Evolutionary conservation across 2,329 filamentous ascomycete genomes (phyloP), one percentile per base, ranked within the genome.

Genomic region (Fusarium nematophilum): DNA sequence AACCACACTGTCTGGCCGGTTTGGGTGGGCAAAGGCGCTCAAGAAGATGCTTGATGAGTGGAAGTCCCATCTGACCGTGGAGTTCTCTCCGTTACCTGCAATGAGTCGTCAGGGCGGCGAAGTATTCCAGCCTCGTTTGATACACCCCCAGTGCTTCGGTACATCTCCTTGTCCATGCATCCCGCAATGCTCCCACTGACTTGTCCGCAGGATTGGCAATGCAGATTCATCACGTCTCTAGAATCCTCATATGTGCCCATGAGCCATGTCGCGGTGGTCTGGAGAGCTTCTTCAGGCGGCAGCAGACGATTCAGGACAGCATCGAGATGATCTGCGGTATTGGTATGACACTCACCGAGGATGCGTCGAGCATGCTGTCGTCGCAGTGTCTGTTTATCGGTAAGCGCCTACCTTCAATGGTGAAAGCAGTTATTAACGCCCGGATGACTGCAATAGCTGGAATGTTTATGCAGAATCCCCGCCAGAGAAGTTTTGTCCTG

Each of bases 91-190:
- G 0, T 65, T 83, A 6, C 78, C 79, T 0, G 70, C 71, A 1
- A 56, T 72, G 3, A 58, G 44, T 1, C 56, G 62, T 3, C 43
- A 52, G 0, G 53, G 65, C 3, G 26, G 2, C 3, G 70, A 70
- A 6, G 64, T 66, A 1, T 84, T 84, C 54, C 71, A 75, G 3
- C 77, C 80, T 0, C 72, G 82, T 9, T 82, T 81, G 77, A 78
- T 84, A 10, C 75, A 84, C 55, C 81, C 82, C 1, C 70, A 77
- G 13, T 79, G 79, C 33, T 78, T 78, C 4, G 62, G 62, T 62
- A 31, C 3, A 1, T 9, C 9, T 14, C 1, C 3, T 2, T 10
- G 2, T n/a, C 40, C 52, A 14, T 13, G 21, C 2, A n/a, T 25
- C 23, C 7, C 2, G 9, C 13, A 2, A 29, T 38, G 5, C 11